These are phyloP conservation scores for Salix suchowensis DNA, from an alignment of 345 rosid species.

Conservation along the genomic window DNA sequence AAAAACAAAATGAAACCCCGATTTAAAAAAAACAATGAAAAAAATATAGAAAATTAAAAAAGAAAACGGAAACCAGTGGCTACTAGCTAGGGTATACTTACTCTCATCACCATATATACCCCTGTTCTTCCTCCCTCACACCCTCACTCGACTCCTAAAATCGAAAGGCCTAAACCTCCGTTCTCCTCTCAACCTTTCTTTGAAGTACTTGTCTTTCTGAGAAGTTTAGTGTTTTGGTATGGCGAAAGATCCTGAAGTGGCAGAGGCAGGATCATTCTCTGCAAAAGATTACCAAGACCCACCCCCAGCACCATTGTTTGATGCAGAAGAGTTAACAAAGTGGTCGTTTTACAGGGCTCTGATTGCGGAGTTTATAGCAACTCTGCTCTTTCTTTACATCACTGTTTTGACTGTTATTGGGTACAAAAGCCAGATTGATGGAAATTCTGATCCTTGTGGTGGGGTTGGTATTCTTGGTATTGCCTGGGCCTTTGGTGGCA, in stretches of 20 bases:
- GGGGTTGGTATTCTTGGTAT: constrained; percentile 81
- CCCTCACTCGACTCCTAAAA: background rate
- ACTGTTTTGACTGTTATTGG: constrained; percentile 76
- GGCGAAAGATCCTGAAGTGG: constrained; percentile 36
- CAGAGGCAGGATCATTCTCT: constrained; percentile 45
- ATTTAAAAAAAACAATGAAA: background rate
- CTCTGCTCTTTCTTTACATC: constrained; percentile 71
- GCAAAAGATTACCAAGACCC: constrained; percentile 78
- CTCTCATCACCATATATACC: constrained; percentile 29
- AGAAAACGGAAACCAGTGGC: background rate
- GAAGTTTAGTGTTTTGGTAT: constrained; percentile 3
- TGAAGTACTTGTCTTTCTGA: background rate
- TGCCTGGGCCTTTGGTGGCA: constrained; percentile 90
- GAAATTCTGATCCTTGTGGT: constrained; percentile 36
- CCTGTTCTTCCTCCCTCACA: background rate
- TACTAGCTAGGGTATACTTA: background rate
- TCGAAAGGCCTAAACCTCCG: background rate
- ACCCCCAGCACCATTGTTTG: constrained; percentile 63
- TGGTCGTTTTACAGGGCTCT: constrained; percentile 88
- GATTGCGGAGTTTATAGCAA: constrained; percentile 81
- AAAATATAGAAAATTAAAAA: background rate
- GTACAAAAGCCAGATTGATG: constrained; percentile 48
- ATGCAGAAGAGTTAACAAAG: constrained; percentile 45
- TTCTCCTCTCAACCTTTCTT: background rate
- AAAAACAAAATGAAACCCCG: background rate